Conservation (phyloP, 2,329 filamentous ascomycete species). For the Arthrobotrys entomopaga region DNA sequence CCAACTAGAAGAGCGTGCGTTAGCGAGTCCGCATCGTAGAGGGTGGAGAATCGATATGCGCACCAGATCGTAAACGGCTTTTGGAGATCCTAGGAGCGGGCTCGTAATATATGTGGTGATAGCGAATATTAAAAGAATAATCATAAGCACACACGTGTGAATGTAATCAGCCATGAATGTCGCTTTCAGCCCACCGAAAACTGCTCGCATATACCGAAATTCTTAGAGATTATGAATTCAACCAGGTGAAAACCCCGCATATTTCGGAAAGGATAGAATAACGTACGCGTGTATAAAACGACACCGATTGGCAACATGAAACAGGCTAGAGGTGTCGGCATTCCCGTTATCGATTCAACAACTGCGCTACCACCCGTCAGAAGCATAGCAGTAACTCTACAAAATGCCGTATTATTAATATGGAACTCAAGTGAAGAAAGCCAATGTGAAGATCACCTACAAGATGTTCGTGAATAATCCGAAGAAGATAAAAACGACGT, state of each 20-base stretch:
- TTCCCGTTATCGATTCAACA: slow-evolving; percentile 75
- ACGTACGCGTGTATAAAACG: slow-evolving; percentile 74
- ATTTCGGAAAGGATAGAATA: neutral
- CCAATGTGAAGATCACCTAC: slow-evolving; percentile 22
- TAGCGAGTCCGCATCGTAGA: neutral
- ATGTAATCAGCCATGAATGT: slow-evolving; percentile 88
- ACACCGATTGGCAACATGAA: slow-evolving; percentile 85
- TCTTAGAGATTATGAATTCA: neutral
- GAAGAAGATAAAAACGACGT: slow-evolving; percentile 83
- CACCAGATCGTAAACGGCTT: slow-evolving; percentile 77
- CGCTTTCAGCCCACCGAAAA: slow-evolving; percentile 63
- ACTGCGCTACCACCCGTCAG: slow-evolving; percentile 86
- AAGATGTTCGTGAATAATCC: slow-evolving; percentile 85
- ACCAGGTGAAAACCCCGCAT: neutral
- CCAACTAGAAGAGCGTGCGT: slow-evolving; percentile 63
- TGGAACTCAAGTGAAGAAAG: too few relatives aligned
- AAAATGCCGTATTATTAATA: neutral
- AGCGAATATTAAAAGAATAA: slow-evolving; percentile 86
- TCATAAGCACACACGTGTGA: slow-evolving; percentile 81
- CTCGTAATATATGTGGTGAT: slow-evolving; percentile 83
- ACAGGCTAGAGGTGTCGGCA: slow-evolving; percentile 81
- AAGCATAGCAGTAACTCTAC: slow-evolving; percentile 81
- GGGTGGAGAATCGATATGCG: neutral
- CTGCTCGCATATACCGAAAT: slow-evolving; percentile 17
- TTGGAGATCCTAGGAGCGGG: slow-evolving; percentile 76